A percentile compares a stretch with the other conserved stretches of the same genome.
These are phyloP conservation scores for Wolfiporia cocos DNA, from an alignment of 1,284 basidiomycete genomes.

Conservation along the genomic window DNA sequence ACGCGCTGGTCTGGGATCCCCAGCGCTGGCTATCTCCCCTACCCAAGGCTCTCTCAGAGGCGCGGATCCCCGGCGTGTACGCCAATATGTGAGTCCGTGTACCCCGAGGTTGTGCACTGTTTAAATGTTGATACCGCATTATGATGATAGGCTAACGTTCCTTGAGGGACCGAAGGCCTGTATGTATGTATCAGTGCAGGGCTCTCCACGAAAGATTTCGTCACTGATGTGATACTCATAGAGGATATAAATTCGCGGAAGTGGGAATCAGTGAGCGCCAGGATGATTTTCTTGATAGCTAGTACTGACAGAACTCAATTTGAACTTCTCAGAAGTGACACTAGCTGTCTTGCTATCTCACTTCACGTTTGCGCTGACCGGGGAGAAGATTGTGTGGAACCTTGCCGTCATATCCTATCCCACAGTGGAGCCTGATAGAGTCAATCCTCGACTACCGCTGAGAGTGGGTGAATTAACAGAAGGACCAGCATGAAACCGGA, in stretches of 20 bases:
- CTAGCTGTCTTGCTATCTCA: neutral
- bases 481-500: too few species aligned
- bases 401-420: too few species aligned
- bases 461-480: too few species aligned
- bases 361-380: neutral
- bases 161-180: neutral
- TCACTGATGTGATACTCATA: neutral
- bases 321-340: too few species aligned
- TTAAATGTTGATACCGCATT: neutral
- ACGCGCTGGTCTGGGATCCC: conserved; percentile 15
- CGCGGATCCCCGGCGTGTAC: conserved; percentile 12
- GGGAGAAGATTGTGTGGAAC: neutral
- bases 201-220: neutral
- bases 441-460: too few species aligned
- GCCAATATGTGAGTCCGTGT: too few species aligned
- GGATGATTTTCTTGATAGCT: neutral
- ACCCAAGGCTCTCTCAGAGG: conserved; percentile 6
- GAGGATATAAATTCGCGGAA: neutral
- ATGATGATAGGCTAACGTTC: neutral
- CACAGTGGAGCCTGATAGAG: too few species aligned
- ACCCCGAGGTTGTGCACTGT: neutral
- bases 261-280: neutral
- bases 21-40: conserved; percentile 15
- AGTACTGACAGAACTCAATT: neutral
- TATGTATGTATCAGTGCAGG: neutral